Conservation (phyloP, 2,329 filamentous ascomycete species). For the Rutstroemia sp. region DNA sequence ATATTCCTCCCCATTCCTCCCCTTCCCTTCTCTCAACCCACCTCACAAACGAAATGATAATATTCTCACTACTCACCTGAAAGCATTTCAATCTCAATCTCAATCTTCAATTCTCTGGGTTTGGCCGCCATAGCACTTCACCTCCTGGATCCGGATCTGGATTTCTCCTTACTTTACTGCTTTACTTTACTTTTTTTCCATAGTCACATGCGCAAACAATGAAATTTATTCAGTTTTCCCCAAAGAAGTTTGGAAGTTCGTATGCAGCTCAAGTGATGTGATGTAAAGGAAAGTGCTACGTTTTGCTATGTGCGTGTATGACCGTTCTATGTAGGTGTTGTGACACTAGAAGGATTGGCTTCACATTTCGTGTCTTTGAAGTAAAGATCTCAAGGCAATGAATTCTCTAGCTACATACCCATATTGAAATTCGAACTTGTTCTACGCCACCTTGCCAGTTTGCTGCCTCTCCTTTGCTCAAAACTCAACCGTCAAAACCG, state of each 20-base stretch:
- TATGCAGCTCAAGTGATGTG: background rate
- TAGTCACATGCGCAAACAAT: background rate
- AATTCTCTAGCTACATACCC: too few species aligned
- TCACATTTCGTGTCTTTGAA: too few species aligned
- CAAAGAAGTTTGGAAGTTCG: too few species aligned
- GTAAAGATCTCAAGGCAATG: too few species aligned
- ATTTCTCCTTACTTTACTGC: background rate
- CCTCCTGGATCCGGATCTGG: background rate
- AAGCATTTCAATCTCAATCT: slow-evolving; percentile 15
- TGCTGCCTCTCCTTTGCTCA: too few species aligned
- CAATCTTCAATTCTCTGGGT: background rate
- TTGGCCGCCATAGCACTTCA: too few species aligned
- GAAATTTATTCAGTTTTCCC: background rate
- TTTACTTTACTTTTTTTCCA: background rate
- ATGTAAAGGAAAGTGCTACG: background rate
- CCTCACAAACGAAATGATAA: background rate
- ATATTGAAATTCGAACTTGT: too few species aligned
- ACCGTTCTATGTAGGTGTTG: too few species aligned
- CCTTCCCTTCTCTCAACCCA: background rate
- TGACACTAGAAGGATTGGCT: too few species aligned
- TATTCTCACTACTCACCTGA: slow-evolving; percentile 26
- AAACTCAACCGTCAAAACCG: too few species aligned
- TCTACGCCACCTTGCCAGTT: too few species aligned
- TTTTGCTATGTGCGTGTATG: background rate
- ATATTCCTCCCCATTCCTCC: slow-evolving; percentile 5